Conservation (phyloP, 352 stramenopile species). For the Globisporangium lucens region DNA sequence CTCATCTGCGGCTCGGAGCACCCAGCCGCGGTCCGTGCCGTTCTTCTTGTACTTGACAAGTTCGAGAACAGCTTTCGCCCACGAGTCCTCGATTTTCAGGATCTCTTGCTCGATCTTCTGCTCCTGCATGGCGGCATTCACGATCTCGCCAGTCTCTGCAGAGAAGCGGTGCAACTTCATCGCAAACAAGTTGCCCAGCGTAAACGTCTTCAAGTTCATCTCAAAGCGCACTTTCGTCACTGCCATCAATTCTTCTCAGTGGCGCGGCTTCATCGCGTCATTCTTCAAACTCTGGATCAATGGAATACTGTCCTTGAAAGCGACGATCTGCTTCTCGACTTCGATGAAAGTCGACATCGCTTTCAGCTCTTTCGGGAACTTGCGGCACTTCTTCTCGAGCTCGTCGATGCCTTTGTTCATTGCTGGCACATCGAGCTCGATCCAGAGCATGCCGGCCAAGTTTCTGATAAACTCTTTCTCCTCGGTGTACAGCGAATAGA, state of each 20-base stretch:
- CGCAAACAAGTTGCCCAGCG: constrained; percentile 88
- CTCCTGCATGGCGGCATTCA: constrained; percentile 93
- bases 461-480: constrained; percentile 92
- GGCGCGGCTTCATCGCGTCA: constrained; percentile 89
- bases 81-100: constrained; percentile 90
- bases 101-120: constrained; percentile 94
- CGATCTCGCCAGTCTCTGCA: constrained; percentile 90
- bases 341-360: constrained; percentile 89
- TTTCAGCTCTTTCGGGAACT: constrained; percentile 90
- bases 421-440: constrained; percentile 88
- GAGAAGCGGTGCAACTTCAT: constrained; percentile 92
- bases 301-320: constrained; percentile 94
- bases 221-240: constrained; percentile 91
- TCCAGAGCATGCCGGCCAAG: constrained; percentile 90
- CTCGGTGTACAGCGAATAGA: constrained; percentile 92
- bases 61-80: constrained; percentile 86
- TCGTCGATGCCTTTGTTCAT: constrained; percentile 93
- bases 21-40: constrained; percentile 76
- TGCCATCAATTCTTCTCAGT: constrained; percentile 89
- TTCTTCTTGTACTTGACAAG: constrained; percentile 94
- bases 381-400: constrained; percentile 90
- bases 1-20: constrained; percentile 80
- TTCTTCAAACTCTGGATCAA: constrained; percentile 94
- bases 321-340: constrained; percentile 88
- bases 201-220: constrained; percentile 92